Evolutionary conservation across 129 eudicot genomes (phyloP).

Genomic region (Saposhnikovia divaricata): DNA sequence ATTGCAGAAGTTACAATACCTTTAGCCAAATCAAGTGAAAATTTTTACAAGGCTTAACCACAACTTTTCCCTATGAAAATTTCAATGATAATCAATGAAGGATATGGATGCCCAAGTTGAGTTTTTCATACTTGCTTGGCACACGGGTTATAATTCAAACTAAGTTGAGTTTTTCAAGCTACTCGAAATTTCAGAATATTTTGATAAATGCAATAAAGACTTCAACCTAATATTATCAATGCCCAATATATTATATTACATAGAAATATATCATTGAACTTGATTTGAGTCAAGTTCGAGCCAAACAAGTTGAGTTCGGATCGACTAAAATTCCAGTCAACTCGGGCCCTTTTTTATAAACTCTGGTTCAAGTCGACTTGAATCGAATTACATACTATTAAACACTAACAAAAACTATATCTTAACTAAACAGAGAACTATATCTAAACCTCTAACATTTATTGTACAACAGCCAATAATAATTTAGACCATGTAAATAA

Average conservation of each 20-base stretch:
- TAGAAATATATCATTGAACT: no score
- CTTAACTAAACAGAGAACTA: background rate
- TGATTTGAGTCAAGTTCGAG: no score
- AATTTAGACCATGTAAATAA: background rate
- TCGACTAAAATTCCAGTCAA: no score
- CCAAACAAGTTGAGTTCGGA: no score
- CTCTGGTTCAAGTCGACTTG: no score
- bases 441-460: background rate
- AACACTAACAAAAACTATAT: background rate
- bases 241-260: no score
- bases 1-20: background rate
- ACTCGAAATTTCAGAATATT: no score
- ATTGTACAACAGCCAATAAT: background rate
- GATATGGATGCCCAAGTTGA: slow-evolving; percentile 21
- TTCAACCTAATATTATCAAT: no score
- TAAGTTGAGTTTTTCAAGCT: no score
- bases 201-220: no score
- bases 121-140: background rate
- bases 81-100: slow-evolving; percentile 10
- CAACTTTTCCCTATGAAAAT: background rate
- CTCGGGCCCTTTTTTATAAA: no score
- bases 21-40: background rate
- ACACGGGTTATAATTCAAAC: background rate
- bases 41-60: background rate
- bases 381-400: no score